Evolutionary conservation across 495 filamentous ascomycete species (phyloP), one percentile per base, ranked within the genome.

Genomic region (Staphylotrichum tortipilum): DNA sequence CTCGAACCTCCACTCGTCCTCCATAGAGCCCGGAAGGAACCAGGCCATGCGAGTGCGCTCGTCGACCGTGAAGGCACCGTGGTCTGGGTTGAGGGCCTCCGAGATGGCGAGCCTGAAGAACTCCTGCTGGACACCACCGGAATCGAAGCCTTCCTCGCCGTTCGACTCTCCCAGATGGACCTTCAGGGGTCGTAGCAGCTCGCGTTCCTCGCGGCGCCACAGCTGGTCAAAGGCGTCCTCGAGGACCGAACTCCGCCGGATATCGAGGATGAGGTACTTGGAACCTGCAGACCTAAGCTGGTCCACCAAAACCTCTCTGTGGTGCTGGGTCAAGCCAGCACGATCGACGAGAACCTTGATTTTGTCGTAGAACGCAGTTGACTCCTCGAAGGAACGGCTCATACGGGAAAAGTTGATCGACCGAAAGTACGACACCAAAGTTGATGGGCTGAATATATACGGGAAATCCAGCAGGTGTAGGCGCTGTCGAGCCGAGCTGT

Each of bases 41-140:
- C 91, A 98, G 18, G 82, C 82, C 72, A 89, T 81, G 19, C 80
- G 78, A 1, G 84, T 88, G 34, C 76, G 69, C 4, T 76, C 67
- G 59, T 96, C 88, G 42, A 83, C 78, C 0, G 82, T 82, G 64
- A 96, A 96, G 60, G 69, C 64, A 17, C 78, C 89, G 55, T 85
- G 86, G 33, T 83, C 75, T 9, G 88, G 80, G 60, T 88, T 74
- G 22, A 96, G 68, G 3, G 83, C 85, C 59, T 94, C 83, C 5
- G 73, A 79, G 55, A 94, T 79, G 44, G 85, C 80, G 31, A 95
- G 58, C 28, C 86, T 80, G 69, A 98, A 96, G 67, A 95, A 97
- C 50, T 98, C 92, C 60, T 91, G 89, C 52, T 94, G 88, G 4
- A 97, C 88, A 42, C 92, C 92, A 46, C 92, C 92, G 48, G 89